Evolutionary conservation across 345 rosid species (phyloP).

Genomic region (Schrenkiella parvula): DNA sequence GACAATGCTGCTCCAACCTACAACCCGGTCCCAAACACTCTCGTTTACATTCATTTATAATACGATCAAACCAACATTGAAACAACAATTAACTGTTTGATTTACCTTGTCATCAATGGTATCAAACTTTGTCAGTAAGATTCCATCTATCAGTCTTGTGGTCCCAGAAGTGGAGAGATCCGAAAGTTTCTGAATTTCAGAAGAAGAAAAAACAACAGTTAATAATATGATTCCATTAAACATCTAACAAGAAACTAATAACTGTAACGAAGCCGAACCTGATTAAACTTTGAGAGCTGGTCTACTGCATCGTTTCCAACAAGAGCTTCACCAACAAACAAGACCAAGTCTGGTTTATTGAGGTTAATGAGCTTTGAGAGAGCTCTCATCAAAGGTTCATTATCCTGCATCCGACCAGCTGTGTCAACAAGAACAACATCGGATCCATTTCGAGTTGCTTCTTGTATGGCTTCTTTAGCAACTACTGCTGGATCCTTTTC

Average conservation of each 20-base stretch:
- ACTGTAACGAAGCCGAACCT: conserved; percentile 44
- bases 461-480: conserved; percentile 97
- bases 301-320: conserved; percentile 99
- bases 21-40: conserved; percentile 7
- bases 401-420: conserved; percentile 99
- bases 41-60: background rate
- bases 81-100: too few relatives aligned
- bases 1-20: conserved; percentile 98
- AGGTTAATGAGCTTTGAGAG: conserved; percentile 86
- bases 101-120: conserved; percentile 99
- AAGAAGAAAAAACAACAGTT: background rate
- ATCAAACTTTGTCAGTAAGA: conserved; percentile 91
- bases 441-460: conserved; percentile 76
- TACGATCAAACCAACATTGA: background rate
- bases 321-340: conserved; percentile 98
- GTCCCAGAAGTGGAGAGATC: conserved; percentile 75
- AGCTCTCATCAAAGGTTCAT: conserved; percentile 98
- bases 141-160: conserved; percentile 86
- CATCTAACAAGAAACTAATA: background rate
- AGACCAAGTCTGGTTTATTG: conserved; percentile 84
- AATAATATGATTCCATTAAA: background rate
- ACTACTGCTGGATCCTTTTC: conserved; percentile 98
- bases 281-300: conserved; percentile 90
- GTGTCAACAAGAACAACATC: conserved; percentile 99
- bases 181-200: conserved; percentile 62